These are phyloP conservation scores for Botrytis squamosa DNA, from an alignment of 2,329 filamentous ascomycete genomes.

Conservation along the genomic window DNA sequence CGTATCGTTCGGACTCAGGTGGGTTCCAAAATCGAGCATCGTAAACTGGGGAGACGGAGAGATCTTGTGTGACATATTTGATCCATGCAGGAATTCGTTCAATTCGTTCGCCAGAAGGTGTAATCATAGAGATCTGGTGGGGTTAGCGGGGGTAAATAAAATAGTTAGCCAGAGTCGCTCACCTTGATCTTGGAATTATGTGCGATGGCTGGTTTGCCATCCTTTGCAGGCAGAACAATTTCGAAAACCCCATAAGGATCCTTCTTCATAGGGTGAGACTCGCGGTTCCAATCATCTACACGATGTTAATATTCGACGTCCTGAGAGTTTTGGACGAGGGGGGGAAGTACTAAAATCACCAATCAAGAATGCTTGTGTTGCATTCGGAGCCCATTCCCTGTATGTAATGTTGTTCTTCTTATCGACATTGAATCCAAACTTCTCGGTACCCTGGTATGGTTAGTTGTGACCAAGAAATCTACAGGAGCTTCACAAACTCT, in stretches of 20 bases:
- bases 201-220: slow-evolving; percentile 75
- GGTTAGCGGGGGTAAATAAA: slow-evolving; percentile 24
- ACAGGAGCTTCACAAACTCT: slow-evolving; percentile 52
- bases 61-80: slow-evolving; percentile 92
- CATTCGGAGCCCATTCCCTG: slow-evolving; percentile 95
- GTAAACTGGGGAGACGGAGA: slow-evolving; percentile 85
- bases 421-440: slow-evolving; percentile 80
- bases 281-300: slow-evolving; percentile 80
- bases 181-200: slow-evolving; percentile 98
- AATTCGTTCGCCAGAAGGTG: slow-evolving; percentile 74
- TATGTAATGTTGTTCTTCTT: slow-evolving; percentile 84
- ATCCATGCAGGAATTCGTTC: slow-evolving; percentile 96
- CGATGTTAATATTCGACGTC: slow-evolving; percentile 27
- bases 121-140: slow-evolving; percentile 74
- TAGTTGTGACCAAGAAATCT: slow-evolving; percentile 13
- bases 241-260: slow-evolving; percentile 85
- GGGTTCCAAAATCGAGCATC: slow-evolving; percentile 98
- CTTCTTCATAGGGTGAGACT: slow-evolving; percentile 83
- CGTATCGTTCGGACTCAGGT: slow-evolving; percentile 70
- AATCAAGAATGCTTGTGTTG: slow-evolving; percentile 77
- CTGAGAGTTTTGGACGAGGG: slow-evolving; percentile 23
- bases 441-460: slow-evolving; percentile 70
- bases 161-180: slow-evolving; percentile 17
- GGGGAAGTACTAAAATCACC: slow-evolving; percentile 82
- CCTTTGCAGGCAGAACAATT: slow-evolving; percentile 68